phyloP scores from a whole-genome alignment of 108 stramenopile genomes.

The Pseudonitzschia multiseries region DNA sequence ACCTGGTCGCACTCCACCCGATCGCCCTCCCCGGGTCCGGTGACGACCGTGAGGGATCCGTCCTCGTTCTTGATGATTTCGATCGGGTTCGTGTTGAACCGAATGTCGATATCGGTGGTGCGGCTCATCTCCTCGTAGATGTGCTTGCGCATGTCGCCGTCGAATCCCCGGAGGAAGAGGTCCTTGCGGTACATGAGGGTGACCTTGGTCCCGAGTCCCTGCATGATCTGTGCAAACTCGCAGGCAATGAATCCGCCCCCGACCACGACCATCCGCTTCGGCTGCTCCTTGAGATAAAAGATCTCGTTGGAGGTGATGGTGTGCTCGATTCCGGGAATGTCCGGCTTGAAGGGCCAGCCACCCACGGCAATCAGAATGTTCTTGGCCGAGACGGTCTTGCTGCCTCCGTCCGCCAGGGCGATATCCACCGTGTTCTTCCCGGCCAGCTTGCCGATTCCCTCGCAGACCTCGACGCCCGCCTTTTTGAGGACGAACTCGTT shows the following conservation, averaged over 20 bases:
- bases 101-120: slow-evolving; percentile 54
- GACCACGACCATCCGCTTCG: slow-evolving; percentile 78
- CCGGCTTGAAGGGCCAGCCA: slow-evolving; percentile 73
- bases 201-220: slow-evolving; percentile 82
- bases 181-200: slow-evolving; percentile 79
- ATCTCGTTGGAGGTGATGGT: slow-evolving; percentile 85
- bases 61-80: slow-evolving; percentile 59
- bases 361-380: slow-evolving; percentile 85
- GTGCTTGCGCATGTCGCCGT: slow-evolving; percentile 63
- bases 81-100: slow-evolving; percentile 65
- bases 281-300: slow-evolving; percentile 82
- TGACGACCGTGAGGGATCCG: slow-evolving; percentile 52
- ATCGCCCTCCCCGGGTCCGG: slow-evolving; percentile 42
- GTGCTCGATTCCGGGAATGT: slow-evolving; percentile 80
- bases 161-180: slow-evolving; percentile 71
- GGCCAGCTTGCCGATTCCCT: slow-evolving; percentile 46
- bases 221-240: slow-evolving; percentile 89
- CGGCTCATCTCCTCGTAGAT: slow-evolving; percentile 66
- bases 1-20: slow-evolving; percentile 68
- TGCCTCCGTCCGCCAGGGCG: slow-evolving; percentile 14
- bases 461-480: slow-evolving; percentile 65
- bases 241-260: slow-evolving; percentile 93
- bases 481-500: slow-evolving; percentile 54
- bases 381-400: slow-evolving; percentile 58
- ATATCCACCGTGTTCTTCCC: slow-evolving; percentile 27